Percentiles rank a stretch among this genome's conserved stretches.
Evolutionary conservation across 495 filamentous ascomycete species (phyloP).

Genomic region (Aspergillus ellipticus): DNA sequence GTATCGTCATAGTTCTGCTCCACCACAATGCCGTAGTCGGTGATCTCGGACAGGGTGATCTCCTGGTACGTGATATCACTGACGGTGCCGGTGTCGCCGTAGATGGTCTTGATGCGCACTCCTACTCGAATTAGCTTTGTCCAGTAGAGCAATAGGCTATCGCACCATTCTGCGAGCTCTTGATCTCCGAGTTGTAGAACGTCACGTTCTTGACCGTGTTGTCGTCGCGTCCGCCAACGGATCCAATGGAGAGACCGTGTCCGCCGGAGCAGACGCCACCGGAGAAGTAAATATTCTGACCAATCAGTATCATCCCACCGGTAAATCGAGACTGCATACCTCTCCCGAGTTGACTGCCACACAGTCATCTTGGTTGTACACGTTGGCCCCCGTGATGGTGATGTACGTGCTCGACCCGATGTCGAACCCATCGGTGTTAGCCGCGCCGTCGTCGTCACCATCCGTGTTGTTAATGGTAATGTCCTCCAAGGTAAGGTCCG

Average conservation of each 20-base stretch:
- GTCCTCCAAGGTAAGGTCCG: conserved; percentile 45
- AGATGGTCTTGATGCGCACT: conserved; percentile 62
- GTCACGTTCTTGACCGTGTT: conserved; percentile 57
- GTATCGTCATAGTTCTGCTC: conserved; percentile 64
- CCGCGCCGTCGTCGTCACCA: conserved; percentile 45
- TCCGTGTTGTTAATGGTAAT: conserved; percentile 60
- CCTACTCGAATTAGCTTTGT: background rate
- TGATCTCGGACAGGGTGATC: conserved; percentile 52
- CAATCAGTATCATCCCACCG: conserved; percentile 26
- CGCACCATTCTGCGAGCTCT: conserved; percentile 39
- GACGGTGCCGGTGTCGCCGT: conserved; percentile 53
- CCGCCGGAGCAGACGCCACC: conserved; percentile 53
- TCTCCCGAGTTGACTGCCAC: conserved; percentile 60
- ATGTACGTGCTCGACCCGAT: conserved; percentile 49
- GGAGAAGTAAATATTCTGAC: conserved; percentile 49
- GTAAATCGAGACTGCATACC: conserved; percentile 3
- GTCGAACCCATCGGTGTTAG: conserved; percentile 69
- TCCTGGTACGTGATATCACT: conserved; percentile 55
- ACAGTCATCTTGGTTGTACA: conserved; percentile 66
- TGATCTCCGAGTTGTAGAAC: conserved; percentile 49
- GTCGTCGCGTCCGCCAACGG: conserved; percentile 56
- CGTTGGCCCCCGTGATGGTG: conserved; percentile 49
- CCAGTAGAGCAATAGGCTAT: background rate
- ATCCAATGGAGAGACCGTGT: conserved; percentile 64
- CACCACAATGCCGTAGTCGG: conserved; percentile 62